phyloP scores from a whole-genome alignment of 2,329 filamentous ascomycete genomes.

The Diplodia corticola region DNA sequence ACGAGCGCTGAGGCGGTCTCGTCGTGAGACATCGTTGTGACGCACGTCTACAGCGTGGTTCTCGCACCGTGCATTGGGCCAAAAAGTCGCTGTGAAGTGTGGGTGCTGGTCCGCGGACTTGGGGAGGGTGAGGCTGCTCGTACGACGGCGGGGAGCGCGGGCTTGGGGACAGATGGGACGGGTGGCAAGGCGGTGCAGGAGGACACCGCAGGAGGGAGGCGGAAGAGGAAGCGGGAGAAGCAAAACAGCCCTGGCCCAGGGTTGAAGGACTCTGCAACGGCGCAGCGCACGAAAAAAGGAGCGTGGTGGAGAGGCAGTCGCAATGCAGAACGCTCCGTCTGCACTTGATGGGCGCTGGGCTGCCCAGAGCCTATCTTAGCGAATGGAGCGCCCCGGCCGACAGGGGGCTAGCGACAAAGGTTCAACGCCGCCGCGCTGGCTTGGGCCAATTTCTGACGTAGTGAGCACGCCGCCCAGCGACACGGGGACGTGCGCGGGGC shows the following conservation, averaged over 20 bases:
- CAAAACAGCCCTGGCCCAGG: slow-evolving; percentile 10
- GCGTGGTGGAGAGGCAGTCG: slow-evolving; percentile 23
- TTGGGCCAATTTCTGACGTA: slow-evolving; percentile 21
- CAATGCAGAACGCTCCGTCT: slow-evolving; percentile 20
- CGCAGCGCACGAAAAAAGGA: slow-evolving; percentile 22
- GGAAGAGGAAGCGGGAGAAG: slow-evolving; percentile 13
- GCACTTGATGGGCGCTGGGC: slow-evolving; percentile 6
- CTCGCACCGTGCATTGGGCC: slow-evolving; percentile 24
- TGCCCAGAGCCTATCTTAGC: slow-evolving; percentile 12
- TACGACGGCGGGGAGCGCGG: slow-evolving; percentile 21
- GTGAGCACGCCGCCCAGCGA: neutral
- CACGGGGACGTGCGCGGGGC: neutral
- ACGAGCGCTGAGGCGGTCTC: slow-evolving; percentile 42
- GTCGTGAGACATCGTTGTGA: slow-evolving; percentile 32
- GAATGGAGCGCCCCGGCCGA: slow-evolving; percentile 14
- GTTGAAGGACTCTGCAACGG: slow-evolving; percentile 14
- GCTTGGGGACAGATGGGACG: slow-evolving; percentile 15
- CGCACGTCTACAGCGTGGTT: slow-evolving; percentile 31
- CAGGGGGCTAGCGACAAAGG: slow-evolving; percentile 20
- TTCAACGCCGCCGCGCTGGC: slow-evolving; percentile 19
- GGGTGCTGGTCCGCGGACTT: slow-evolving; percentile 19
- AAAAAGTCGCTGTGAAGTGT: neutral
- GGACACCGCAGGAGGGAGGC: slow-evolving; percentile 11
- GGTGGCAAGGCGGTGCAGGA: slow-evolving; percentile 12
- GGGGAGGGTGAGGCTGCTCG: slow-evolving; percentile 20